Evolutionary conservation across 768 basidiomycete species (phyloP).

Genomic region (Psilocybe tampanensis): DNA sequence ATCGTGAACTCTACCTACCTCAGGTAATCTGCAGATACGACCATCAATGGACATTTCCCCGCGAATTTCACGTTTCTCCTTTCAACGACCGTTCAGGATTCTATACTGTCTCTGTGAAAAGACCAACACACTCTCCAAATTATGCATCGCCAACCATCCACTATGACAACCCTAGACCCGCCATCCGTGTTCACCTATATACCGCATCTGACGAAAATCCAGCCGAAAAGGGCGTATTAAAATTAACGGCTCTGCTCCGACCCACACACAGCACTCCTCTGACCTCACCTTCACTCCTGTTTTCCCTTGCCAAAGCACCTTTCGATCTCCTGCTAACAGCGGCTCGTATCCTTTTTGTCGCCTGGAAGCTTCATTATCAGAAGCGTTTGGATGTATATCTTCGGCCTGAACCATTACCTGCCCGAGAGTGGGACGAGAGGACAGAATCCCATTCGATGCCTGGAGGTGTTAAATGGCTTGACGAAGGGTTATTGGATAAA

Average conservation of each 20-base stretch:
- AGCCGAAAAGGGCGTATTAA: conserved; percentile 36
- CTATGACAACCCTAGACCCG: conserved; percentile 29
- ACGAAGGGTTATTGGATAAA: conserved; percentile 31
- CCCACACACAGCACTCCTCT: conserved; percentile 40
- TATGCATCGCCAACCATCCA: not conserved
- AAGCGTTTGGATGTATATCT: conserved; percentile 59
- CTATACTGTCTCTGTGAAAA: conserved; percentile 58
- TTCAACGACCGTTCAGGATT: conserved; percentile 73
- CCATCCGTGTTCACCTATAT: conserved; percentile 44
- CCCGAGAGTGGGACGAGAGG: conserved; percentile 30
- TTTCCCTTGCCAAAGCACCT: conserved; percentile 44
- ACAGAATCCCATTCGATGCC: conserved; percentile 2
- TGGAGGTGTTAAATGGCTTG: conserved; percentile 39
- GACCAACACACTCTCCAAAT: conserved; percentile 43
- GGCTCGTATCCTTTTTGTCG: conserved; percentile 63
- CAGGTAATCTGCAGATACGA: conserved; percentile 41
- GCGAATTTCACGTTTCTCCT: conserved; percentile 76
- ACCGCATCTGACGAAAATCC: conserved; percentile 21
- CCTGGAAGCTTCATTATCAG: conserved; percentile 60
- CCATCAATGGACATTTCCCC: conserved; percentile 66
- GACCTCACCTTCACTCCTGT: conserved; percentile 38
- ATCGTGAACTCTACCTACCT: not conserved
- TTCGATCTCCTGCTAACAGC: conserved; percentile 56
- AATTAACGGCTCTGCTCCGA: conserved; percentile 54
- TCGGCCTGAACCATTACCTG: conserved; percentile 57